Percentiles rank a stretch among this genome's conserved stretches.
These are phyloP conservation scores for Byssoonygena ceratinophila DNA, from an alignment of 2,329 filamentous ascomycete species.

Conservation along the genomic window DNA sequence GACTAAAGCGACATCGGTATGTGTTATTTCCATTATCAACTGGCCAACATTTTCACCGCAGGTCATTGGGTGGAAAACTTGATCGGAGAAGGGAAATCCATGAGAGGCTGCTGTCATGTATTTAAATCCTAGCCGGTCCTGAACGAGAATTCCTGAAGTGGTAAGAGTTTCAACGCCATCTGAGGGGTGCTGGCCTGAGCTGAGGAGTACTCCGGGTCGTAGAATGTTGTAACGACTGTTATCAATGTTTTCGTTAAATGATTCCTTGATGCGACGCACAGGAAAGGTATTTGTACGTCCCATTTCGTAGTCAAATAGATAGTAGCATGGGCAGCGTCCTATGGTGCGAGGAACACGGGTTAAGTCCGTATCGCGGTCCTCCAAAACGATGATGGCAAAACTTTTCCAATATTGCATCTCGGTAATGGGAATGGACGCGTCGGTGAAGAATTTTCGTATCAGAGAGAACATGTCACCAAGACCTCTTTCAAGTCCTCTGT, in stretches of 20 bases:
- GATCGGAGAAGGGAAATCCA: background rate
- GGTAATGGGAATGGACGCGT: background rate
- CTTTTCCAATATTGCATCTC: background rate
- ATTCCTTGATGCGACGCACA: background rate
- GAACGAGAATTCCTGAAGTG: background rate
- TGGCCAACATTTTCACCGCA: background rate
- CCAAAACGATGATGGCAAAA: background rate
- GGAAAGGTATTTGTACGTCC: background rate
- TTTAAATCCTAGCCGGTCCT: background rate
- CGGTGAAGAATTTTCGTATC: background rate
- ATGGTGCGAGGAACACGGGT: background rate
- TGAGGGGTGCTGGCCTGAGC: background rate
- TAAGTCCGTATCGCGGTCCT: background rate
- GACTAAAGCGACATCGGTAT: background rate
- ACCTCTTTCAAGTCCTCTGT: too few species aligned
- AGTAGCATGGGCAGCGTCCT: background rate
- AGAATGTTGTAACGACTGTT: background rate
- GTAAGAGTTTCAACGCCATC: background rate
- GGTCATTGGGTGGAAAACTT: conserved; percentile 9
- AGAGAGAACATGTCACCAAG: background rate
- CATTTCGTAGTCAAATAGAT: background rate
- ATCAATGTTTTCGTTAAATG: background rate
- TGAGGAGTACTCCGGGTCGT: background rate
- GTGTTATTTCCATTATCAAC: background rate
- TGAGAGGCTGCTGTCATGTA: conserved; percentile 2